Evolutionary conservation across 495 filamentous ascomycete genomes (phyloP).

Genomic region (Penicillium nucicola): DNA sequence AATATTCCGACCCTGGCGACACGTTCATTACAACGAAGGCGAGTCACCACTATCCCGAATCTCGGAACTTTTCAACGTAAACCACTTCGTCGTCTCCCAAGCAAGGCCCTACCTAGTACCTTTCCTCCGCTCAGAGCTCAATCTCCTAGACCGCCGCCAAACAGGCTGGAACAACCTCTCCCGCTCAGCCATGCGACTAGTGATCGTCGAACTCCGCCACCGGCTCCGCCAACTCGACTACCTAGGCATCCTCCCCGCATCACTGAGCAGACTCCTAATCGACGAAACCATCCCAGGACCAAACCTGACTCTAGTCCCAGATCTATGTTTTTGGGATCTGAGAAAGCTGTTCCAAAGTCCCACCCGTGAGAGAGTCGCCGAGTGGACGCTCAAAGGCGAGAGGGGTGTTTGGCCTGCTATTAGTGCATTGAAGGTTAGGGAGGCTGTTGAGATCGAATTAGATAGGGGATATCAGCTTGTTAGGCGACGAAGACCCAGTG

Average conservation of each 20-base stretch:
- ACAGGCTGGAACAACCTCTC: slow-evolving; percentile 56
- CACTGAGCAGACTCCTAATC: slow-evolving; percentile 73
- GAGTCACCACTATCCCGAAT: slow-evolving; percentile 81
- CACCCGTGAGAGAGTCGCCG: slow-evolving; percentile 67
- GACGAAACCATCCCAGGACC: slow-evolving; percentile 85
- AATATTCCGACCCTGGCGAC: slow-evolving; percentile 66
- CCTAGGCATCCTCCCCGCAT: slow-evolving; percentile 64
- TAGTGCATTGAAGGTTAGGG: slow-evolving; percentile 76
- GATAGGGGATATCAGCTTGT: slow-evolving; percentile 81
- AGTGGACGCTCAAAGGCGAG: slow-evolving; percentile 86
- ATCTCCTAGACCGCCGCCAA: slow-evolving; percentile 65
- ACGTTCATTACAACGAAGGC: slow-evolving; percentile 65
- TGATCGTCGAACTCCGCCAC: slow-evolving; percentile 76
- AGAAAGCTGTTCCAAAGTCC: slow-evolving; percentile 75
- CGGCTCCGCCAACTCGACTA: slow-evolving; percentile 79
- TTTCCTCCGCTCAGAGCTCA: slow-evolving; percentile 77
- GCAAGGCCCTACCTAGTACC: slow-evolving; percentile 92
- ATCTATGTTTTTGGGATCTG: slow-evolving; percentile 70
- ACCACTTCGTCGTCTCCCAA: slow-evolving; percentile 96
- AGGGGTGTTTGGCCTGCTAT: slow-evolving; percentile 91
- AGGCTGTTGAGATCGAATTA: slow-evolving; percentile 81
- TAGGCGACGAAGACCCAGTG: slow-evolving; percentile 52
- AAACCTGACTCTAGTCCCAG: slow-evolving; percentile 77
- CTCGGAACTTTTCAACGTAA: slow-evolving; percentile 93
- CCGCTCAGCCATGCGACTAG: slow-evolving; percentile 62